Evolutionary conservation across 2,329 filamentous ascomycete species (phyloP).

Genomic region (Neofusicoccum parvum): DNA sequence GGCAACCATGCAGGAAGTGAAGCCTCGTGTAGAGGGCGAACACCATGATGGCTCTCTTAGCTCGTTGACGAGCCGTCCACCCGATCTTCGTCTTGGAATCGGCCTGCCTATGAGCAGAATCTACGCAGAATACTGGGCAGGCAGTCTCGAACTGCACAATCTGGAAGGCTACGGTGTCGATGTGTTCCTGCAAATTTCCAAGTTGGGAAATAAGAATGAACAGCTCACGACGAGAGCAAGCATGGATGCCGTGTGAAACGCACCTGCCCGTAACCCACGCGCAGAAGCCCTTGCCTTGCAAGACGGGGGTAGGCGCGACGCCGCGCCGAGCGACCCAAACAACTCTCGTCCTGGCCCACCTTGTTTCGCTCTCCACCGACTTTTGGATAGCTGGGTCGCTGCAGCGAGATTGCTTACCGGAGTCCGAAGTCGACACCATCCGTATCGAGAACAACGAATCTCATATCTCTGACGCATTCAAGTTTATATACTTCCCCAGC

Average conservation of each 20-base stretch:
- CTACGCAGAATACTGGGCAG: constrained; percentile 98
- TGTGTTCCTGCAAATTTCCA: constrained; percentile 93
- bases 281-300: neutral
- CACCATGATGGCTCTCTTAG: constrained; percentile 66
- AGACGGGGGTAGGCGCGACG: neutral
- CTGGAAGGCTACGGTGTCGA: constrained; percentile 95
- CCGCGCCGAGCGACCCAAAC: neutral
- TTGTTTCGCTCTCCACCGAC: neutral
- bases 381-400: neutral
- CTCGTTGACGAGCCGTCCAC: constrained; percentile 78
- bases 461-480: neutral
- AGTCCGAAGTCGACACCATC: neutral
- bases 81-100: constrained; percentile 86
- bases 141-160: constrained; percentile 85
- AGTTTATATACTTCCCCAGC: constrained; percentile 1
- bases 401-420: neutral
- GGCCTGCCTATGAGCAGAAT: constrained; percentile 90
- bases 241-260: constrained; percentile 52
- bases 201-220: constrained; percentile 97
- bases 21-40: constrained; percentile 17
- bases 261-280: neutral
- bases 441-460: constrained; percentile 1
- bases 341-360: neutral
- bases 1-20: constrained; percentile 86
- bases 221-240: constrained; percentile 67